phyloP scores from a whole-genome alignment of 345 rosid species.

The Physaria fendleri region DNA sequence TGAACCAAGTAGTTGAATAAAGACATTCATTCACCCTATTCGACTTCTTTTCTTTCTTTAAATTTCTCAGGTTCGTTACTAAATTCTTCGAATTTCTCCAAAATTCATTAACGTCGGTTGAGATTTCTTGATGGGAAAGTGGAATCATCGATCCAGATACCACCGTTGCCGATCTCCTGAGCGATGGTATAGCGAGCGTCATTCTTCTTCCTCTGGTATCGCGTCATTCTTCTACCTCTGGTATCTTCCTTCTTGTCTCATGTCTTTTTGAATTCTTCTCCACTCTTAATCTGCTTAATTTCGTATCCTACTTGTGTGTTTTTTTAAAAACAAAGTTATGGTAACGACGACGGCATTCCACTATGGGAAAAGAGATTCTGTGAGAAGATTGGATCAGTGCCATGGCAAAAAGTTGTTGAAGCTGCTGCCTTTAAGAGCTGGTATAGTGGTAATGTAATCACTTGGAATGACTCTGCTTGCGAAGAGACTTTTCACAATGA shows the following conservation, averaged over 20 bases:
- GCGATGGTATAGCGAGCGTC: conserved; percentile 26
- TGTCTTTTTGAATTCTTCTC: background rate
- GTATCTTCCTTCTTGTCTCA: background rate
- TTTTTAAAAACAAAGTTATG: conserved; percentile 10
- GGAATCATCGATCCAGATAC: conserved; percentile 24
- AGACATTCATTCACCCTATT: background rate
- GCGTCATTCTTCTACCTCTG: conserved; percentile 4
- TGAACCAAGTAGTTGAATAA: background rate
- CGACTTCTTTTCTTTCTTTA: background rate
- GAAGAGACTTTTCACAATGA: conserved; percentile 71
- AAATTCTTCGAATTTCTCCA: background rate
- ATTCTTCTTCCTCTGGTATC: conserved; percentile 4
- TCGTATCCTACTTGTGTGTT: background rate
- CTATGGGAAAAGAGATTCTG: conserved; percentile 78
- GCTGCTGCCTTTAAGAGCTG: conserved; percentile 36
- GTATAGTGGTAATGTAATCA: conserved; percentile 40
- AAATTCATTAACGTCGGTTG: background rate
- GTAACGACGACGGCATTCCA: conserved; percentile 49
- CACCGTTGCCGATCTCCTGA: conserved; percentile 26
- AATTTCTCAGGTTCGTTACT: background rate
- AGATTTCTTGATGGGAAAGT: conserved; percentile 22
- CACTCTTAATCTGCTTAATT: background rate
- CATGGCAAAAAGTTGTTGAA: conserved; percentile 64
- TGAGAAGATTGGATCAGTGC: conserved; percentile 50
- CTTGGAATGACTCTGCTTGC: conserved; percentile 79